phyloP scores from a whole-genome alignment of 306 rosid species.

The Inga oerstediana region DNA sequence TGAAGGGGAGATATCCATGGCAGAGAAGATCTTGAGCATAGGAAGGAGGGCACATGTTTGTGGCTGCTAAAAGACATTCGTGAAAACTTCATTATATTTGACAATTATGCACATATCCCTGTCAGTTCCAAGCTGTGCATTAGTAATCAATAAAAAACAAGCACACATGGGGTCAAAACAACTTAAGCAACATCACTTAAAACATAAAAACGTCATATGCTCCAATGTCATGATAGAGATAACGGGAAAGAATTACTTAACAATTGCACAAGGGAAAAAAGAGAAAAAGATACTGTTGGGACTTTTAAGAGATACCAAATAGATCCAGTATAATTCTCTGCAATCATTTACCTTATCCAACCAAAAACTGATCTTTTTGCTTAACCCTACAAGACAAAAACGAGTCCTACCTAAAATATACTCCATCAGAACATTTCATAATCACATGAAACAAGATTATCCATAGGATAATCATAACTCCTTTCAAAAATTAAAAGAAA shows the following conservation, averaged over 20 bases:
- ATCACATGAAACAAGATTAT: background rate
- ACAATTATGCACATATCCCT: conserved; percentile 22
- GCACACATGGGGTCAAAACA: background rate
- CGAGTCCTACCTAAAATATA: background rate
- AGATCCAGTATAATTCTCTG: background rate
- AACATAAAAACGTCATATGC: background rate
- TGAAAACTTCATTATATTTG: conserved; percentile 46
- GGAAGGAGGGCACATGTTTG: conserved; percentile 32
- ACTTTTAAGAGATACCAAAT: background rate
- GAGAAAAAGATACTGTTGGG: background rate
- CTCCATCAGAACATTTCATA: background rate
- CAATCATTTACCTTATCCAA: background rate
- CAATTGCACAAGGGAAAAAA: background rate
- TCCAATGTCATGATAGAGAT: background rate
- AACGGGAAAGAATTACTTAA: background rate
- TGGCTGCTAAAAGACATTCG: conserved; percentile 28
- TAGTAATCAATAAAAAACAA: background rate
- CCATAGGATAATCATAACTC: background rate
- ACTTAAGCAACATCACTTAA: background rate
- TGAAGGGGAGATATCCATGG: conserved; percentile 77
- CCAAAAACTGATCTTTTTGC: background rate
- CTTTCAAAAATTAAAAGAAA: background rate
- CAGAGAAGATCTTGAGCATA: conserved; percentile 40
- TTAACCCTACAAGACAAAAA: background rate
- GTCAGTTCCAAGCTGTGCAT: conserved; percentile 22